Base-by-base conservation (phyloP, 305 asterid species). In the Plantago lanceolata region DNA sequence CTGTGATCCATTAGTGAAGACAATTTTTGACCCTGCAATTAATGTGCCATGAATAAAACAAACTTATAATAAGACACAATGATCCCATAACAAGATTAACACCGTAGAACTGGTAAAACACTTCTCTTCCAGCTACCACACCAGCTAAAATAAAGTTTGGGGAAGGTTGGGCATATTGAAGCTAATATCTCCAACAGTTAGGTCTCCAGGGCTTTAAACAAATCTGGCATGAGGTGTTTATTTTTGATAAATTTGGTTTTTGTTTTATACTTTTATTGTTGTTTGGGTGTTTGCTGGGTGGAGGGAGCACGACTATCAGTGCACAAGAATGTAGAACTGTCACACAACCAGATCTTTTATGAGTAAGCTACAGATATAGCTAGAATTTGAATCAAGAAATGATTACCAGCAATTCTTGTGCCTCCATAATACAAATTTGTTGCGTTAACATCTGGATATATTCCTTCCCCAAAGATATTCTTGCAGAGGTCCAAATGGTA, bases 351-450 rank as follows among this genome's bases (percentile, higher is more conserved):
- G 55, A 62, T 51, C 35, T 37, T 43, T 60, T 45, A 55, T 51
- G 31, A 14, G n/a, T 55, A n/a, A 48, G 48, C 31, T 51, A 45
- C 16, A 35, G 11, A 40, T 33, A 33, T 44, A 49, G 13, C 19
- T 49, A 37, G 29, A 64, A 54, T 40, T 11, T 29, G 49, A 74
- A 52, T 40, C 57, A 57, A 44, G 26, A 21, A 71, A 59, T 59
- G 62, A 47, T 64, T 82, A 93, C 99, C 99, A 64, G 94, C 96
- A 73, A 85, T 87, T 54, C 67, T 68, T 48, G 81, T 80, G 82
- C 99, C 99, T 70, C 99, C 99, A 47, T 93, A 93, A 83, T 82
- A 87, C 68, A 90, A 48, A 82, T 93, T 93, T 29, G 99, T 93
- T 40, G 83, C 87, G 68, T 75, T 74, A 43, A 93, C 97, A 68